Conservation (phyloP, 2,329 filamentous ascomycete genomes). For the Periconia sp. region DNA sequence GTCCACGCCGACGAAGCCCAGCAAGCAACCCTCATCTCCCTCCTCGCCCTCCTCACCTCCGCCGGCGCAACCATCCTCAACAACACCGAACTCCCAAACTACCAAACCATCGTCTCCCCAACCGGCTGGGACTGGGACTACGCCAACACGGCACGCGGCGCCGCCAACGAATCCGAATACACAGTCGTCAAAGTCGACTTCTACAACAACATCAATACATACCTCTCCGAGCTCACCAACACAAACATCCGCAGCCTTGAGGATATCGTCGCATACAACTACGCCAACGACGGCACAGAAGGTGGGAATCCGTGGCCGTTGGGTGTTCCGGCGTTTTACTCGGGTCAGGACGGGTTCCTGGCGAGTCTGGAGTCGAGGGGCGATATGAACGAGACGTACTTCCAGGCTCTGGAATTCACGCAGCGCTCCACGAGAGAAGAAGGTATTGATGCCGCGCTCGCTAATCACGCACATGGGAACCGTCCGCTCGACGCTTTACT, state of each 20-base stretch:
- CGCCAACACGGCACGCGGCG: constrained; percentile 59
- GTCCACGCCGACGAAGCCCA: constrained; percentile 60
- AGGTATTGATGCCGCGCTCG: constrained; percentile 70
- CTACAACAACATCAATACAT: constrained; percentile 66
- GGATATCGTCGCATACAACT: constrained; percentile 40
- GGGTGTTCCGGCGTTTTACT: constrained; percentile 55
- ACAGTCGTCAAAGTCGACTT: constrained; percentile 72
- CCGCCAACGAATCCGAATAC: constrained; percentile 73
- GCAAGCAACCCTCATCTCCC: constrained; percentile 52
- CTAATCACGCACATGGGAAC: constrained; percentile 43
- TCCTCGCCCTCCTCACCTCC: constrained; percentile 56
- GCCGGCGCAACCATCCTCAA: constrained; percentile 71
- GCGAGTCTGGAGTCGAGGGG: constrained; percentile 65
- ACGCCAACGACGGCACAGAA: constrained; percentile 65
- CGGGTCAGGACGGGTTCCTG: constrained; percentile 72
- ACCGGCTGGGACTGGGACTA: constrained; percentile 76
- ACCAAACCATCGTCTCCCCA: constrained; percentile 63
- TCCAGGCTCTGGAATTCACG: constrained; percentile 64
- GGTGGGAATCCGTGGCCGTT: constrained; percentile 60
- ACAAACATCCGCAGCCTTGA: constrained; percentile 22
- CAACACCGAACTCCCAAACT: constrained; percentile 67
- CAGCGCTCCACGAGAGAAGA: constrained; percentile 61
- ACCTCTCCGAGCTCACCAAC: constrained; percentile 64
- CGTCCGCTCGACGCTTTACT: constrained; percentile 62
- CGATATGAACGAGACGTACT: constrained; percentile 65